phyloP scores from a whole-genome alignment of 1,139 yeast genomes.

The Hansenula sp. region DNA sequence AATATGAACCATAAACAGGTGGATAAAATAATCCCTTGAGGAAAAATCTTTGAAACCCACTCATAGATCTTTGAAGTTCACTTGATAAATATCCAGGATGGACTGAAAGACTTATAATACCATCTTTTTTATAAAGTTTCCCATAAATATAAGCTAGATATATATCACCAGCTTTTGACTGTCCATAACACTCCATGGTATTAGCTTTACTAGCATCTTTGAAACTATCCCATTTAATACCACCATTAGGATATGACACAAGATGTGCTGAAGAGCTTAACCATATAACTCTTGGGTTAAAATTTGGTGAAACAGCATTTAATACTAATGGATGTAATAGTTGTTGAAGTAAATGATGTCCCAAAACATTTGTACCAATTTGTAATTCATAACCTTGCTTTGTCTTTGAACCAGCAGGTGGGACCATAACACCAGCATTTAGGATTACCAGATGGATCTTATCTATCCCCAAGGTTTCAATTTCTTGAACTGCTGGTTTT shows the following conservation, averaged over 20 bases:
- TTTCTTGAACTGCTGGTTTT: slow-evolving; percentile 34
- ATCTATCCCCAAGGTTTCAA: slow-evolving; percentile 23
- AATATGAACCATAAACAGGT: slow-evolving; percentile 36
- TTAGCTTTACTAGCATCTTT: slow-evolving; percentile 10
- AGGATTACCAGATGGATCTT: slow-evolving; percentile 41
- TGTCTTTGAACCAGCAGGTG: slow-evolving; percentile 33
- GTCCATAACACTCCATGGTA: slow-evolving; percentile 31
- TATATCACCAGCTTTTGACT: slow-evolving; percentile 43
- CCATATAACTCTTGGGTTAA: slow-evolving; percentile 40
- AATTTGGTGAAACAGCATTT: slow-evolving; percentile 7
- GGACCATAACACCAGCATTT: slow-evolving; percentile 49
- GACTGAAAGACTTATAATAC: slow-evolving; percentile 25
- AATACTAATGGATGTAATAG: slow-evolving; percentile 39
- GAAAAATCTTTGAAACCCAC: not conserved
- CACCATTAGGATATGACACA: slow-evolving; percentile 32
- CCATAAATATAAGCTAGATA: slow-evolving; percentile 42
- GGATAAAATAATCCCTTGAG: slow-evolving; percentile 16
- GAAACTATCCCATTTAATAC: slow-evolving; percentile 35
- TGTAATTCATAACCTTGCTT: slow-evolving; percentile 42
- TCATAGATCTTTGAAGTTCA: slow-evolving; percentile 27
- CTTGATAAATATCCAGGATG: slow-evolving; percentile 44
- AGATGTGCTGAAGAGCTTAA: slow-evolving; percentile 39
- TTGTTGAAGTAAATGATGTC: slow-evolving; percentile 43
- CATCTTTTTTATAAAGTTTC: slow-evolving; percentile 28
- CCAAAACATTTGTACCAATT: slow-evolving; percentile 46